Evolutionary conservation across 805 yeast genomes (phyloP).

Genomic region (Suhomyces canberraensis): DNA sequence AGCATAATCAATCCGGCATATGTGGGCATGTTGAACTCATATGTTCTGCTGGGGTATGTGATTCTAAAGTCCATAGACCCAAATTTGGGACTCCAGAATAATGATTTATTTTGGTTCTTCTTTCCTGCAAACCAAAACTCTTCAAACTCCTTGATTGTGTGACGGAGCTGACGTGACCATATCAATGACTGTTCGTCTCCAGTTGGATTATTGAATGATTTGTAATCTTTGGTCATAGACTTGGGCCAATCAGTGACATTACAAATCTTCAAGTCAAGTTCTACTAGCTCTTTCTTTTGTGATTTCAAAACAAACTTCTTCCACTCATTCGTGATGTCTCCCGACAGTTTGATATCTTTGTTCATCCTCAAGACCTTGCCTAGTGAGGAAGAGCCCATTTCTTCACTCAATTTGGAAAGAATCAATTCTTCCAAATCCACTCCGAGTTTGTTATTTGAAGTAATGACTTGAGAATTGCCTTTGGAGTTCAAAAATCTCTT

Average conservation of each 20-base stretch:
- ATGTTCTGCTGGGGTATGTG: slow-evolving; percentile 62
- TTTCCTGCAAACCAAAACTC: slow-evolving; percentile 40
- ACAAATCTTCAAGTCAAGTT: slow-evolving; percentile 41
- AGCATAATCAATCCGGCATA: slow-evolving; percentile 76
- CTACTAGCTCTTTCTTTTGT: slow-evolving; percentile 18
- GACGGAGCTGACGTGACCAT: slow-evolving; percentile 40
- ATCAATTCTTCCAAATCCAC: slow-evolving; percentile 67
- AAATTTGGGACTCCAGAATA: slow-evolving; percentile 76
- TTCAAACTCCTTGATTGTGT: slow-evolving; percentile 36
- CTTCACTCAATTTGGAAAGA: slow-evolving; percentile 66
- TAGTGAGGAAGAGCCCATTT: slow-evolving; percentile 76
- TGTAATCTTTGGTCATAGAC: slow-evolving; percentile 43
- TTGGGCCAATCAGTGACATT: slow-evolving; percentile 45
- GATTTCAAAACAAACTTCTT: slow-evolving; percentile 15
- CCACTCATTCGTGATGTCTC: slow-evolving; percentile 40
- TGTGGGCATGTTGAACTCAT: slow-evolving; percentile 78
- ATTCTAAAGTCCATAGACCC: slow-evolving; percentile 81
- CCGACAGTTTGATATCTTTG: slow-evolving; percentile 60
- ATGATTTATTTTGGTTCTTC: slow-evolving; percentile 39
- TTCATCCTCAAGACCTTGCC: slow-evolving; percentile 84
- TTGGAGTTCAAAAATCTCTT: slow-evolving; percentile 56
- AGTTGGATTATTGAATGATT: slow-evolving; percentile 20
- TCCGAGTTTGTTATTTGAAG: slow-evolving; percentile 37
- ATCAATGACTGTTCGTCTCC: slow-evolving; percentile 20
- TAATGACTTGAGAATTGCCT: slow-evolving; percentile 13